Conservation (phyloP, 1,284 basidiomycete genomes). For the Mycosarcoma mackinlayi region DNA sequence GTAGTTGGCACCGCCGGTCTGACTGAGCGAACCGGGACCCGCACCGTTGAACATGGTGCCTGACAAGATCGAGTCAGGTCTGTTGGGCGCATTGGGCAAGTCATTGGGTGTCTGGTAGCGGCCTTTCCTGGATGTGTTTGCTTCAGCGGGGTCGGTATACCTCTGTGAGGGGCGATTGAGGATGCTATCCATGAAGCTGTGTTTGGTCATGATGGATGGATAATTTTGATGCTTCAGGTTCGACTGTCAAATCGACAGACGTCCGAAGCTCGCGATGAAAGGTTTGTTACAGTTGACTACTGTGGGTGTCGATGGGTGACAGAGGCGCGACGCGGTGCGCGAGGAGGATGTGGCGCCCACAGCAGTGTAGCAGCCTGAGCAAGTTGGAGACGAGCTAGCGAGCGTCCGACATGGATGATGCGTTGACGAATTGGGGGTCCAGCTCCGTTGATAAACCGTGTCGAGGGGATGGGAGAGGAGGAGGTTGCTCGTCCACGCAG, state of each 20-base stretch:
- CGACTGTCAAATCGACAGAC: constrained; percentile 4
- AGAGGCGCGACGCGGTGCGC: too few species aligned
- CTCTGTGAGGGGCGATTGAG: constrained; percentile 66
- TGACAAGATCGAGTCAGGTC: constrained; percentile 50
- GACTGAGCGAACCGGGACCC: constrained; percentile 26
- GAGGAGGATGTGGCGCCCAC: too few species aligned
- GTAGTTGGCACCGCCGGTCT: constrained; percentile 6
- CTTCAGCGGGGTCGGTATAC: constrained; percentile 49
- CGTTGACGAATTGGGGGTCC: background rate
- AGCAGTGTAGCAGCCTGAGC: background rate
- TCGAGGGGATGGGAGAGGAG: background rate
- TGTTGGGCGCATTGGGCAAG: constrained; percentile 57
- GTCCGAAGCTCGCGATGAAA: background rate
- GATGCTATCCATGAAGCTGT: constrained; percentile 63
- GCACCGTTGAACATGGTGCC: constrained; percentile 54
- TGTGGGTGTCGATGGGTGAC: too few species aligned
- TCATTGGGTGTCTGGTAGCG: constrained; percentile 42
- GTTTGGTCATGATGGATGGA: constrained; percentile 51
- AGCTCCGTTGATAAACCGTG: background rate
- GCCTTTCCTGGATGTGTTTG: constrained; percentile 18
- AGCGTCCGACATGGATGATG: constrained; percentile 6
- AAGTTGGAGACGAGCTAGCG: background rate
- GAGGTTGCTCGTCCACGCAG: too few species aligned
- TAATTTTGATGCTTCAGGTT: background rate
- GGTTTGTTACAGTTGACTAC: background rate